These are phyloP conservation scores for Condylostoma magnum DNA, from an alignment of 169 alveolate species.

Conservation along the genomic window DNA sequence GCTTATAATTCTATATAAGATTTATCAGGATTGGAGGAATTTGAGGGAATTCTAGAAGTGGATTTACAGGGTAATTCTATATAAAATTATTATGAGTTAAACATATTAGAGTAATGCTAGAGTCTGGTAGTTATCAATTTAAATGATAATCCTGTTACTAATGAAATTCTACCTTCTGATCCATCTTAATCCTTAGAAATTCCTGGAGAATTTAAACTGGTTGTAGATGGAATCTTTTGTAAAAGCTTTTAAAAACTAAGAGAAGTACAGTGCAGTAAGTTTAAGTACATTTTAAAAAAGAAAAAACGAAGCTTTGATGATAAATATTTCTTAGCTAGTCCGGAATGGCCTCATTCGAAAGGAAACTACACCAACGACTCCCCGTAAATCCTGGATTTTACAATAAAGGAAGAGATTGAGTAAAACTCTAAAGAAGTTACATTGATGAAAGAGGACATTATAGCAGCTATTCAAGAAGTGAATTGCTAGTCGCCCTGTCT, in stretches of 20 bases:
- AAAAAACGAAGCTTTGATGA: neutral
- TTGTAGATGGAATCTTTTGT: conserved; percentile 12
- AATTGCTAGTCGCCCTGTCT: too few relatives aligned
- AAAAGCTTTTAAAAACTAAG: neutral
- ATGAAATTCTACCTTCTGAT: neutral
- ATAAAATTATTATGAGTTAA: neutral
- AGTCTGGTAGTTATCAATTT: neutral
- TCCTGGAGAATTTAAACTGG: conserved; percentile 5
- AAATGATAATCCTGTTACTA: neutral
- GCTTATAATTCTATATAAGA: neutral
- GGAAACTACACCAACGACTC: too few relatives aligned
- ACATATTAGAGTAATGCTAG: neutral
- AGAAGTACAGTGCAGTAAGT: conserved; percentile 10
- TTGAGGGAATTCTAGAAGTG: neutral
- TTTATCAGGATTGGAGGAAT: conserved; percentile 2
- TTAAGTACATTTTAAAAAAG: neutral
- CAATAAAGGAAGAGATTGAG: too few relatives aligned
- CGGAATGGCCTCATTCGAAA: conserved; percentile 23
- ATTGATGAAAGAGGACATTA: too few relatives aligned
- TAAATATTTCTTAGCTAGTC: neutral
- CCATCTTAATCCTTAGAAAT: neutral
- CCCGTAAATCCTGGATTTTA: too few relatives aligned
- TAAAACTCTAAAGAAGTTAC: too few relatives aligned
- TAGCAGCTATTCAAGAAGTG: too few relatives aligned
- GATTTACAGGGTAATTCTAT: neutral